phyloP scores from a whole-genome alignment of 2,329 filamentous ascomycete genomes.

The Chrysosporium keratinophilum region DNA sequence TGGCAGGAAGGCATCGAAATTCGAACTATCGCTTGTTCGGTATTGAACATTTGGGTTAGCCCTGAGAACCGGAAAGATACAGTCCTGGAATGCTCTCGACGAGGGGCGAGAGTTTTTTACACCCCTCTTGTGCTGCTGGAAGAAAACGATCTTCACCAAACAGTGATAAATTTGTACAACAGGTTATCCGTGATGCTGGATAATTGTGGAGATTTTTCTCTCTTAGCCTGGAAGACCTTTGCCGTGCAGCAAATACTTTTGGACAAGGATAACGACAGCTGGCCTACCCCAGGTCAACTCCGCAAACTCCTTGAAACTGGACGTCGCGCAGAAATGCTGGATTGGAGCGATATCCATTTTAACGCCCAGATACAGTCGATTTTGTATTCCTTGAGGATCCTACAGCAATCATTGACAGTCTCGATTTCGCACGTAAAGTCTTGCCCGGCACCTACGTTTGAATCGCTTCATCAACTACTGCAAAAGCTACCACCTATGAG shows the following conservation, averaged over 20 bases:
- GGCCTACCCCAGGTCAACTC: slow-evolving; percentile 19
- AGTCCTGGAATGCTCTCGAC: slow-evolving; percentile 30
- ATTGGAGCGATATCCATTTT: slow-evolving; percentile 54
- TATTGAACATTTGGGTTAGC: slow-evolving; percentile 35
- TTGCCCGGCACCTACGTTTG: not conserved
- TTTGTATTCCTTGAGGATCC: slow-evolving; percentile 53
- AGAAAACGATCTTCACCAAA: slow-evolving; percentile 16
- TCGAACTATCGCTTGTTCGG: slow-evolving; percentile 47
- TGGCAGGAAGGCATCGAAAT: slow-evolving; percentile 46
- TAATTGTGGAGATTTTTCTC: slow-evolving; percentile 13
- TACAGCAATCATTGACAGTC: slow-evolving; percentile 41
- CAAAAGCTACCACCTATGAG: slow-evolving; percentile 19
- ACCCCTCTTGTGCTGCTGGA: slow-evolving; percentile 22
- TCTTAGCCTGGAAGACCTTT: slow-evolving; percentile 27
- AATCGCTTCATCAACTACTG: slow-evolving; percentile 13
- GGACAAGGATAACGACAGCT: slow-evolving; percentile 10
- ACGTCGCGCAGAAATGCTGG: slow-evolving; percentile 26
- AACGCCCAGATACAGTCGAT: slow-evolving; percentile 50
- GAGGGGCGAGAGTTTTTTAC: slow-evolving; percentile 28
- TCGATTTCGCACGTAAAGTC: slow-evolving; percentile 21
- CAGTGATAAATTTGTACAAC: slow-evolving; percentile 18
- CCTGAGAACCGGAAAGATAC: slow-evolving; percentile 16
- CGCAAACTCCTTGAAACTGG: slow-evolving; percentile 25
- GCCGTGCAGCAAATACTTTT: slow-evolving; percentile 27
- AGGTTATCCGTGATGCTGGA: slow-evolving; percentile 18